Percentiles rank a stretch among this genome's conserved stretches.
Evolutionary conservation across 352 stramenopile species (phyloP).

Genomic region (Pythium apleroticum): DNA sequence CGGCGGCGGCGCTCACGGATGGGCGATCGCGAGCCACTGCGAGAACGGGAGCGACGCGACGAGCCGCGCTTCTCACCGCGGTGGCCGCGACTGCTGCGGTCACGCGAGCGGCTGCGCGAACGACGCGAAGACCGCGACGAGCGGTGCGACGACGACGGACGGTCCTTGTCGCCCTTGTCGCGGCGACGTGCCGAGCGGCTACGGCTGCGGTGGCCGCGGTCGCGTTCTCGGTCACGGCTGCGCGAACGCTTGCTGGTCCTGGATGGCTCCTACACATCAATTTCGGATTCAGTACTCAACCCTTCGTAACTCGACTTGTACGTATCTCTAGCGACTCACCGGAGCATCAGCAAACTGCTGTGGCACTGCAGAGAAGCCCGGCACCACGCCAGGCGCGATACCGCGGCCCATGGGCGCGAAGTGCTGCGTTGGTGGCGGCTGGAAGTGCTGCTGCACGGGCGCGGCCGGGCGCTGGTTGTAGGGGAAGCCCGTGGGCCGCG

Average conservation of each 20-base stretch:
- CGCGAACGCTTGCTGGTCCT: constrained; percentile 31
- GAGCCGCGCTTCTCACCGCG: constrained; percentile 43
- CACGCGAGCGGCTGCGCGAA: constrained; percentile 38
- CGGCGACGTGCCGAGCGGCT: constrained; percentile 19
- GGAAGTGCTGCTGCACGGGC: background rate
- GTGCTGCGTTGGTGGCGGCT: constrained; percentile 11
- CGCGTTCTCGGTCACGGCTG: constrained; percentile 35
- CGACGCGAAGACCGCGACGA: constrained; percentile 43
- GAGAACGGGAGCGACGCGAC: constrained; percentile 47
- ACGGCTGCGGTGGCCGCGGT: constrained; percentile 7
- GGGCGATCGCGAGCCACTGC: constrained; percentile 27
- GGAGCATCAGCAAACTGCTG: constrained; percentile 66
- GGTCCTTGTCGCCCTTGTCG: constrained; percentile 21
- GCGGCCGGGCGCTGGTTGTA: constrained; percentile 14
- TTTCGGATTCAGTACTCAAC: background rate
- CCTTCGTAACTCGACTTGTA: background rate
- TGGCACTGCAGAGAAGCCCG: constrained; percentile 16
- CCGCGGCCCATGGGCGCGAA: constrained; percentile 3
- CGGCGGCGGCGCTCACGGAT: constrained; percentile 37
- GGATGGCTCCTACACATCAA: constrained; percentile 24
- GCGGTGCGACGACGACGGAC: constrained; percentile 32
- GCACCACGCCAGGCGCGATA: background rate
- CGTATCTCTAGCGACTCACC: constrained; percentile 27
- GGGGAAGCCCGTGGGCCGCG: constrained; percentile 17
- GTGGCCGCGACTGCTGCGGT: constrained; percentile 35